phyloP scores from a whole-genome alignment of 2,329 filamentous ascomycete species.

The Exophiala calicioides region DNA sequence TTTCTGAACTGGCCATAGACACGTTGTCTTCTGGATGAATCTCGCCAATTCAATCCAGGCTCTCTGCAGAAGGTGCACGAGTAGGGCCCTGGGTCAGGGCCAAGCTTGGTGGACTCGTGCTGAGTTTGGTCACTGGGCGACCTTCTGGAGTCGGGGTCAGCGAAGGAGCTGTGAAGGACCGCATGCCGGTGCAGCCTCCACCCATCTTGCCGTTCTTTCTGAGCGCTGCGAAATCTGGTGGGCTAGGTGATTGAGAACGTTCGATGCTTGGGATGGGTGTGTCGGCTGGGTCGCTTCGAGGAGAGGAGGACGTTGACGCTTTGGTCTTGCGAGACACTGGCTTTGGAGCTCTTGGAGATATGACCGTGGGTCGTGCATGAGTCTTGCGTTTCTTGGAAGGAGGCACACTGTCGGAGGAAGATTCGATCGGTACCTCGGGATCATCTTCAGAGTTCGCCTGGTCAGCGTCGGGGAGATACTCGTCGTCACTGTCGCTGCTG shows the following conservation, averaged over 20 bases:
- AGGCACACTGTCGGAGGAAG: not conserved
- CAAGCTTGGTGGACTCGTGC: no score
- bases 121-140: no score
- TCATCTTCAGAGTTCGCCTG: conserved; percentile 11
- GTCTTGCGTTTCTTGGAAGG: not conserved
- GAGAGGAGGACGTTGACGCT: no score
- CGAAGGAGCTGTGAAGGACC: no score
- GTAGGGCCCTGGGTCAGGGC: no score
- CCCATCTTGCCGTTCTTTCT: no score
- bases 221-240: conserved; percentile 1
- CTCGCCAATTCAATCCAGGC: not conserved
- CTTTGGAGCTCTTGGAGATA: not conserved
- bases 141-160: no score
- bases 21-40: conserved; percentile 14
- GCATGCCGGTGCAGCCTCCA: no score
- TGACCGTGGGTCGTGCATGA: not conserved
- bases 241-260: conserved; percentile 9
- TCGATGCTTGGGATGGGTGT: conserved; percentile 19
- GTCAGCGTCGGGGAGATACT: not conserved
- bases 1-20: conserved; percentile 5
- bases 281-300: no score
- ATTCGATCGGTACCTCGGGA: not conserved
- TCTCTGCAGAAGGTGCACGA: no score
- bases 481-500: conserved; percentile 3
- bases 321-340: no score